These are phyloP conservation scores for Tuber borchii DNA, from an alignment of 495 filamentous ascomycete genomes.

Conservation along the genomic window DNA sequence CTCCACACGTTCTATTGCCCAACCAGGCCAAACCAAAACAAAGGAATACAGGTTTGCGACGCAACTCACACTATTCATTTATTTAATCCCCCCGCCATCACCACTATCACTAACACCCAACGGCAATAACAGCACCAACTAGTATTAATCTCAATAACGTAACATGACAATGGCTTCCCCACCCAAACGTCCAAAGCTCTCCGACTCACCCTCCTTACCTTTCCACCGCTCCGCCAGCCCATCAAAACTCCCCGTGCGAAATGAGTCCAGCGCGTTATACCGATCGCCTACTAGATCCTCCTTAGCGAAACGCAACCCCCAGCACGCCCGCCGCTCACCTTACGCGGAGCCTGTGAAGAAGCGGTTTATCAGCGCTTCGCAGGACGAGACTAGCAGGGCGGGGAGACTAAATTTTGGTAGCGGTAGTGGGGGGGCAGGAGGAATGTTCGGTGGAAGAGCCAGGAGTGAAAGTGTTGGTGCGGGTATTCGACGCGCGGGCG, in stretches of 20 bases:
- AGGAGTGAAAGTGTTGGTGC: neutral
- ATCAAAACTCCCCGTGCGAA: constrained; percentile 27
- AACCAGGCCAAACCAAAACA: constrained; percentile 31
- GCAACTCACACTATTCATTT: neutral
- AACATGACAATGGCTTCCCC: constrained; percentile 11
- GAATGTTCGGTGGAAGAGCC: neutral
- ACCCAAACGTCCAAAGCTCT: constrained; percentile 25
- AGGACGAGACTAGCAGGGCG: constrained; percentile 1
- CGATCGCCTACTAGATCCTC: neutral
- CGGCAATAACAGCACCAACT: constrained; percentile 14
- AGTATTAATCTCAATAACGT: neutral
- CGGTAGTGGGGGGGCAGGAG: constrained; percentile 3
- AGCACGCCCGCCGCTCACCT: constrained; percentile 8
- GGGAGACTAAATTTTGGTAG: neutral
- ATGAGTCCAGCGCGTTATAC: constrained; percentile 18
- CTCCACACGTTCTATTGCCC: neutral
- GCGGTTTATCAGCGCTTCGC: neutral
- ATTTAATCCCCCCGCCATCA: neutral
- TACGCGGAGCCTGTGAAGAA: constrained; percentile 12
- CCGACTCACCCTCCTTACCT: constrained; percentile 8
- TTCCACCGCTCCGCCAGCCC: constrained; percentile 10
- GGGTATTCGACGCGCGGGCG: constrained; percentile 13
- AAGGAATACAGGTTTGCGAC: constrained; percentile 17
- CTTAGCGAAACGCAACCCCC: neutral
- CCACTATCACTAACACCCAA: neutral